phyloP scores from a whole-genome alignment of 352 stramenopile genomes.

The Thraustochytrium sp. region DNA sequence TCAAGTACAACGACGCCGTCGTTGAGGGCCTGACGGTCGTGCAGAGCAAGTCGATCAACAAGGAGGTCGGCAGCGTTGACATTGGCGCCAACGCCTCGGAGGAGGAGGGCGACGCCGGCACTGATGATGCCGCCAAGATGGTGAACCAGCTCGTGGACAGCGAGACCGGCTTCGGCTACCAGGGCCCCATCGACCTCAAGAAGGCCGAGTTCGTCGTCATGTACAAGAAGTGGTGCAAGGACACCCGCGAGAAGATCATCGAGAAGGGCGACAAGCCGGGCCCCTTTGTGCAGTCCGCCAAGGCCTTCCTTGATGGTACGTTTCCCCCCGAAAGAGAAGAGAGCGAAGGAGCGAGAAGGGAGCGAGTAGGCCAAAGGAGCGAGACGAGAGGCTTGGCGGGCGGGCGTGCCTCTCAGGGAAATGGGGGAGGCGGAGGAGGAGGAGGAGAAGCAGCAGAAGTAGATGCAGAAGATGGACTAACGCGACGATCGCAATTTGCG shows the following conservation, averaged over 20 bases:
- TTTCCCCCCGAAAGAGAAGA: no score
- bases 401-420: no score
- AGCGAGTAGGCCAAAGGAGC: no score
- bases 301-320: conserved; percentile 28
- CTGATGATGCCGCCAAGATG: conserved; percentile 33
- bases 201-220: conserved; percentile 44
- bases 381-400: background rate
- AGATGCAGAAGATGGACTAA: no score
- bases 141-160: conserved; percentile 40
- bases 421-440: no score
- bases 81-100: conserved; percentile 35
- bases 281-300: conserved; percentile 21
- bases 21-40: conserved; percentile 28
- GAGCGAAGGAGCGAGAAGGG: no score
- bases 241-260: conserved; percentile 10
- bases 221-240: conserved; percentile 45
- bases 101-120: conserved; percentile 33
- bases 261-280: conserved; percentile 39
- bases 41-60: conserved; percentile 22
- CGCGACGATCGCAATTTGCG: no score
- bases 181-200: conserved; percentile 30
- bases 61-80: conserved; percentile 29
- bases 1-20: conserved; percentile 41
- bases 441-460: no score
- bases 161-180: conserved; percentile 41